Base-by-base conservation (phyloP, 495 filamentous ascomycete species). In the Talaromyces wortmannii region DNA sequence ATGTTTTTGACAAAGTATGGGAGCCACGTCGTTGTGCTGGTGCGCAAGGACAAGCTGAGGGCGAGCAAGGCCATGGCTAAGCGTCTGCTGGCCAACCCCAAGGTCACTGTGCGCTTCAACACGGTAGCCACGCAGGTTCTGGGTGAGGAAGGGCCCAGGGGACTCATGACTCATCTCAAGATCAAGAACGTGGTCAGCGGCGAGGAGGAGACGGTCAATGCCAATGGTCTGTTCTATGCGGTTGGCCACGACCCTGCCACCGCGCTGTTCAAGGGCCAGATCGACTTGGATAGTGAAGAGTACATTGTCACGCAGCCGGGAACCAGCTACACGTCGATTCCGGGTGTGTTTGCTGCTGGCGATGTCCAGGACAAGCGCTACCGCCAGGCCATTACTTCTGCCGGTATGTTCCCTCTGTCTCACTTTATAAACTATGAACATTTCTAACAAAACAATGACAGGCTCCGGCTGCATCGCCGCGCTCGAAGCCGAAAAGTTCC, bases 301-400 rank as follows among this genome's bases (percentile, higher is more conserved):
- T 99, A 99, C 67, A 85, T 99, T 40, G 63, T 92, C 59, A 97
- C 95, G 44, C 81, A 88, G 69, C 86, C 92, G 3, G 94, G 94
- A 31, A 92, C 91, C 50, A 90, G 89, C 59, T 80, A 85, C 59
- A 99, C 94, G 45, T 96, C 83, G 67, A 68, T 96, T 5, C 83
- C 91, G 67, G 94, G 94, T 63, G 89, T 99, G 7, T 99, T 97
- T 69, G 94, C 94, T 50, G 92, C 92, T 45, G 94, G 94, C 50
- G 94, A 99, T 66, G 94, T 99, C 16, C 95, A 97, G 76, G 95
- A 99, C 67, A 97, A 97, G 83, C 85, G 87, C 63, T 99, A 99
- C 71, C 82, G 95, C 66, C 94, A 98, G 76, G 94, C 94, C 53
- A 92, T 98, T 63, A 98, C 94, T 50, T 96, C 90, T 78, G 94